Conservation (phyloP, 805 yeast species). For the Yamadazyma phyllophila region DNA sequence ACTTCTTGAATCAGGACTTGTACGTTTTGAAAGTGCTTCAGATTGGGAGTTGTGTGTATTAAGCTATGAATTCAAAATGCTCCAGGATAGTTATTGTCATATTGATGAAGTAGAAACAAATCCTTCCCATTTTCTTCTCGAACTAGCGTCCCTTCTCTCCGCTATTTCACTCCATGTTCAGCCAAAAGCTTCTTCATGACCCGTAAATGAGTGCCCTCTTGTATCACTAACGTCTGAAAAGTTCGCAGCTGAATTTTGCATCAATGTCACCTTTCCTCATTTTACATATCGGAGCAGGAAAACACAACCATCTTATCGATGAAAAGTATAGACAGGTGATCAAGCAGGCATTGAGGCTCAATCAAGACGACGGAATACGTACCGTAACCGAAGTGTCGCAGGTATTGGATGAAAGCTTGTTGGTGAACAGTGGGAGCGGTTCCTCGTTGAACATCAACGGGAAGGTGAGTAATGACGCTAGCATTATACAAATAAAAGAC, state of each 20-base stretch:
- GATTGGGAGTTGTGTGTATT: no score
- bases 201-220: no score
- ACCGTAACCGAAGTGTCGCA: slow-evolving; percentile 16
- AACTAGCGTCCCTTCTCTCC: no score
- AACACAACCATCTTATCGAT: slow-evolving; percentile 26
- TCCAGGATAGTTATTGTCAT: no score
- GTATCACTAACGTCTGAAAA: background rate
- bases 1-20: no score
- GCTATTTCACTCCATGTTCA: no score
- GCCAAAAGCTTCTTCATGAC: no score
- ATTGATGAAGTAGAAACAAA: no score
- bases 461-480: slow-evolving; percentile 45
- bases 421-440: slow-evolving; percentile 53
- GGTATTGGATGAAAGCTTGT: slow-evolving; percentile 33
- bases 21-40: no score
- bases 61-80: no score
- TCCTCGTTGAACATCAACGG: slow-evolving; percentile 42
- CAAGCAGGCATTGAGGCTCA: slow-evolving; percentile 19
- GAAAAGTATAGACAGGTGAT: slow-evolving; percentile 27
- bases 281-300: slow-evolving; percentile 55
- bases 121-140: no score
- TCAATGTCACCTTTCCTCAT: slow-evolving; percentile 17
- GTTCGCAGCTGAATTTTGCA: background rate
- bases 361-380: background rate
- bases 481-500: slow-evolving; percentile 22